A percentile compares a stretch with the other conserved stretches of the same genome.
Evolutionary conservation across 805 yeast genomes (phyloP).

Genomic region (Kuraishia capsulata): DNA sequence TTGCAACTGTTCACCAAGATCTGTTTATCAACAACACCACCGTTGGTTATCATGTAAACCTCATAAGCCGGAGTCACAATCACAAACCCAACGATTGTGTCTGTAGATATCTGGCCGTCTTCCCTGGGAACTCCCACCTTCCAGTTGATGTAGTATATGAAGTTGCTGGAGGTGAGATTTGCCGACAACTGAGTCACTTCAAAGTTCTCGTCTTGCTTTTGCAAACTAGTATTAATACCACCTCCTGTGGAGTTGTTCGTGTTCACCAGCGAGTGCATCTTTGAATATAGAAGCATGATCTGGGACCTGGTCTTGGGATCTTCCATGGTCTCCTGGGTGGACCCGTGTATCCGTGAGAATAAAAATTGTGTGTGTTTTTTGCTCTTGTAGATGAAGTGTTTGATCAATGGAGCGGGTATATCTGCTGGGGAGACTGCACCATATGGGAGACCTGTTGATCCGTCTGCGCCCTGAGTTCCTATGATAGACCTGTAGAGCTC

Average conservation of each 20-base stretch:
- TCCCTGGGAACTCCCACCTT: too few species aligned
- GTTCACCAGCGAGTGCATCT: constrained; percentile 14
- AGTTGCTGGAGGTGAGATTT: constrained; percentile 10
- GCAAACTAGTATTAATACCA: not conserved
- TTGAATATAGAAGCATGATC: constrained; percentile 18
- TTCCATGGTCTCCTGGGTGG: constrained; percentile 7
- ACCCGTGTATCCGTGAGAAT: constrained; percentile 15
- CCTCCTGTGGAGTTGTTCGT: constrained; percentile 5
- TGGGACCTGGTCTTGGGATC: constrained; percentile 9
- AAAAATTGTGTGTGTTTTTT: constrained; percentile 57
- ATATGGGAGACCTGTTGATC: constrained; percentile 16
- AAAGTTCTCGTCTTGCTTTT: not conserved
- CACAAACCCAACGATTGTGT: constrained; percentile 15
- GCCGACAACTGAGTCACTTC: not conserved
- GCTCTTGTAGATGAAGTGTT: constrained; percentile 78
- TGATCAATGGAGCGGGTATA: constrained; percentile 48
- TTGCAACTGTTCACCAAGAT: constrained; percentile 53
- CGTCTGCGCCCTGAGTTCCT: constrained; percentile 19
- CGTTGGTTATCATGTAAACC: constrained; percentile 46
- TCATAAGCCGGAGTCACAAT: constrained; percentile 38
- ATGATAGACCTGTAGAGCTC: constrained; percentile 18
- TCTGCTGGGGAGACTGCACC: constrained; percentile 38
- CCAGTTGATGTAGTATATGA: constrained; percentile 17
- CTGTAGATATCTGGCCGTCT: constrained; percentile 6
- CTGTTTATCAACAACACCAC: constrained; percentile 46